A percentile compares a stretch with the other conserved stretches of the same genome.
Conservation (phyloP, 2,329 filamentous ascomycete genomes). For the Graphilbum sp. region DNA sequence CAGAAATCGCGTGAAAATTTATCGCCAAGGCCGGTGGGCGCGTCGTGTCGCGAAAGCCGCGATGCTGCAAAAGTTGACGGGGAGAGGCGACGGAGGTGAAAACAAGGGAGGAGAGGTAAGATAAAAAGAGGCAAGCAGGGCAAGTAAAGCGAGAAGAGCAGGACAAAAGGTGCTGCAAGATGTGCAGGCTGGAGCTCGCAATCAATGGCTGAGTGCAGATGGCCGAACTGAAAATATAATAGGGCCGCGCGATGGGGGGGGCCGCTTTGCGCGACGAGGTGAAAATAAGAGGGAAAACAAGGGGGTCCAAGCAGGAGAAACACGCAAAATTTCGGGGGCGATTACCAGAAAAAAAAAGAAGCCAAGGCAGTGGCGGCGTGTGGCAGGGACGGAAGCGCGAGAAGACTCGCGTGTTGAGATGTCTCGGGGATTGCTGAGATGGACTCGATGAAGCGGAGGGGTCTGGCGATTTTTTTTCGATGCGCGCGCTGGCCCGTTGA, state of each 20-base stretch:
- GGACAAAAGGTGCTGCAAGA: background rate
- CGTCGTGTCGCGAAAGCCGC: background rate
- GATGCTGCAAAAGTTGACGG: background rate
- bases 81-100: background rate
- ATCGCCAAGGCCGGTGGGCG: background rate
- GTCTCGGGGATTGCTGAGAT: slow-evolving; percentile 36
- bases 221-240: no score
- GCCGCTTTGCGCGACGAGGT: background rate
- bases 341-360: slow-evolving; percentile 4
- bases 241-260: no score
- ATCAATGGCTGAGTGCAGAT: no score
- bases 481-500: slow-evolving; percentile 33
- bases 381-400: slow-evolving; percentile 21
- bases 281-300: background rate
- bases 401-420: slow-evolving; percentile 36
- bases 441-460: slow-evolving; percentile 41
- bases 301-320: background rate
- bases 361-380: slow-evolving; percentile 20
- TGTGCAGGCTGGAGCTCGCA: no score
- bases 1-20: background rate
- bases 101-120: background rate
- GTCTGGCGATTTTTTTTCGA: slow-evolving; percentile 43
- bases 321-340: background rate
- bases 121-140: background rate
- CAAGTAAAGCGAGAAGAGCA: background rate